These are phyloP conservation scores for Plectosphaerella sp. DNA, from an alignment of 2,329 filamentous ascomycete genomes.

Conservation along the genomic window DNA sequence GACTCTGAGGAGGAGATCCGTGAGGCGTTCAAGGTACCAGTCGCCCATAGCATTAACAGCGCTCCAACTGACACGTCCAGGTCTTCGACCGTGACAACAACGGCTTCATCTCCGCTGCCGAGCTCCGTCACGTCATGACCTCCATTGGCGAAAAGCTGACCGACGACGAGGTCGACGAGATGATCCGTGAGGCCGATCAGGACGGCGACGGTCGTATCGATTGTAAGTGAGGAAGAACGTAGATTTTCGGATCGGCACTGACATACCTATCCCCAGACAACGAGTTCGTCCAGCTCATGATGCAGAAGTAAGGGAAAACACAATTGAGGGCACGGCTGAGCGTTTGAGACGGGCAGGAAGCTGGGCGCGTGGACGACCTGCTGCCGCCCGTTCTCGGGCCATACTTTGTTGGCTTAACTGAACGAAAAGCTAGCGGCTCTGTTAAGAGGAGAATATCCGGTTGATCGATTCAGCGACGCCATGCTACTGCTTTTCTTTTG, in stretches of 20 bases:
- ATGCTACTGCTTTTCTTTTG: background rate
- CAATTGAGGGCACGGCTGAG: background rate
- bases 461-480: background rate
- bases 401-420: background rate
- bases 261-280: conserved; percentile 55
- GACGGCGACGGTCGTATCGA: conserved; percentile 86
- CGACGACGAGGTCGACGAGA: conserved; percentile 87
- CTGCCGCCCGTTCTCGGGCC: background rate
- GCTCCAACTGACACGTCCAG: conserved; percentile 23
- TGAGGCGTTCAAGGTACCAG: conserved; percentile 76
- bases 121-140: conserved; percentile 87
- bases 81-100: conserved; percentile 89
- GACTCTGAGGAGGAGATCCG: conserved; percentile 89
- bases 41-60: background rate
- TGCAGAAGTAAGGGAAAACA: conserved; percentile 69
- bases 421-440: background rate
- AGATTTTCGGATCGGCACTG: background rate
- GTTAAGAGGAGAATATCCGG: background rate
- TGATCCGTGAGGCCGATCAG: conserved; percentile 89
- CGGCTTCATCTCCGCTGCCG: conserved; percentile 84
- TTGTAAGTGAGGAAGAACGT: conserved; percentile 49
- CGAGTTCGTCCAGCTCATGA: conserved; percentile 92
- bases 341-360: background rate
- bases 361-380: background rate
- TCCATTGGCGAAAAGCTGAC: conserved; percentile 89